Base-by-base conservation (phyloP, 2,329 filamentous ascomycete genomes). In the Calonectria crousiana region DNA sequence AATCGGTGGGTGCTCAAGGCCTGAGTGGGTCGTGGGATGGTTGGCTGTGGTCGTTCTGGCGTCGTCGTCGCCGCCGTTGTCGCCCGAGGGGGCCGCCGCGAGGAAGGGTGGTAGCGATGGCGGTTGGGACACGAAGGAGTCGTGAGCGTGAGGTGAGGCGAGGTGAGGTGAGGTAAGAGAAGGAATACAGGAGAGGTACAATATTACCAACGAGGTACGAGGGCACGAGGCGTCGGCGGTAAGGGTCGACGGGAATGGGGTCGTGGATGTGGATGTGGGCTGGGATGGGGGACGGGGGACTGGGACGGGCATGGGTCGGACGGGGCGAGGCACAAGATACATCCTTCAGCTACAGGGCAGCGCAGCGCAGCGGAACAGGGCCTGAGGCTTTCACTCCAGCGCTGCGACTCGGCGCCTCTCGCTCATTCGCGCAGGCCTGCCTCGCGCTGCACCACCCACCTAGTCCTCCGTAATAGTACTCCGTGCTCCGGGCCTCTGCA, bases 271-370 rank as follows among this genome's bases (percentile, higher is more conserved):
- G 72, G 62, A 64, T 71, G 72, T 70, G 72, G 62, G 44, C 51
- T 69, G 58, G 49, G 66, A 67, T 51, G 38, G 74, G 76, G 76
- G 76, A 78, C 75, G 75, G 76, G 77, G 78, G 73, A 71, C 73
- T 73, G 72, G 71, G 72, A 73, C 32, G 52, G 44, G 67, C 76
- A 62, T 44, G 78, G 75, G 77, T 77, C 74, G 70, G 71, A 80
- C 78, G 73, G 78, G 76, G 78, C 77, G 78, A 80, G 75, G 78
- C 74, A 75, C 73, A 78, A 72, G 76, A 74, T 71, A 75, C 75
- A 47, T 23, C 44, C n/a, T 23, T 41, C 58, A 60, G 28, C 32
- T 38, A n/a, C 67, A 32, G 38, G 52, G 52, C 49, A 47, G 60
- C 14, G 36, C 13, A 38, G 14, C 36, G 32, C 32, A 34, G 32